Evolutionary conservation across 208 protist species (phyloP).

Genomic region (Leishmania arabica): DNA sequence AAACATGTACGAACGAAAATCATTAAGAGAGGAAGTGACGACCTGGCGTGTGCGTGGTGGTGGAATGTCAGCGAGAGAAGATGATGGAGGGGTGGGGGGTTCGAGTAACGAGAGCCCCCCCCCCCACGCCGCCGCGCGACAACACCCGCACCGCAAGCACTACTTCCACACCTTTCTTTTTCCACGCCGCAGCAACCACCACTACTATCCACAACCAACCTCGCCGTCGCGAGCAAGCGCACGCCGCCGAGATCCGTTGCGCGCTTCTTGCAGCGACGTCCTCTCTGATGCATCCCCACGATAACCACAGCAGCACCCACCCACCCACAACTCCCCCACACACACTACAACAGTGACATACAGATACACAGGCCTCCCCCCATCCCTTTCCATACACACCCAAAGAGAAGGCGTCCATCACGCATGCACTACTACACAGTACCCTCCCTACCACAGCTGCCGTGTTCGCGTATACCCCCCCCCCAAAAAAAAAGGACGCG

Average conservation of each 20-base stretch:
- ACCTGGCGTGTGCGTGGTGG: background rate
- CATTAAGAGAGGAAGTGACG: background rate
- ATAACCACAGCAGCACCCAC: background rate
- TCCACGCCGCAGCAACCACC: background rate
- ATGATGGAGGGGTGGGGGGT: background rate
- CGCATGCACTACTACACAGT: background rate
- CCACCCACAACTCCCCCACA: background rate
- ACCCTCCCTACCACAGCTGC: background rate
- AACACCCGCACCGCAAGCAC: background rate
- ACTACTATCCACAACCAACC: background rate
- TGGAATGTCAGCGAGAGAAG: background rate
- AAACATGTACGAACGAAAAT: background rate
- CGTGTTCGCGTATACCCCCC: too few species aligned
- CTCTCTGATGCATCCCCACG: background rate
- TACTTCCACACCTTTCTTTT: background rate
- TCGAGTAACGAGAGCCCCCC: background rate
- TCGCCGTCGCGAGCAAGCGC: background rate
- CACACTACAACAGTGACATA: background rate
- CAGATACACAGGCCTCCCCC: background rate
- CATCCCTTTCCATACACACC: background rate
- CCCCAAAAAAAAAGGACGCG: background rate
- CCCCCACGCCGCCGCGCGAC: background rate
- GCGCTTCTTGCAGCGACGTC: background rate
- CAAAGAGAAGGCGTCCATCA: background rate
- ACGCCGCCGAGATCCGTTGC: background rate